phyloP scores from a whole-genome alignment of 2,329 filamentous ascomycete genomes.

The Beauveria sp. region DNA sequence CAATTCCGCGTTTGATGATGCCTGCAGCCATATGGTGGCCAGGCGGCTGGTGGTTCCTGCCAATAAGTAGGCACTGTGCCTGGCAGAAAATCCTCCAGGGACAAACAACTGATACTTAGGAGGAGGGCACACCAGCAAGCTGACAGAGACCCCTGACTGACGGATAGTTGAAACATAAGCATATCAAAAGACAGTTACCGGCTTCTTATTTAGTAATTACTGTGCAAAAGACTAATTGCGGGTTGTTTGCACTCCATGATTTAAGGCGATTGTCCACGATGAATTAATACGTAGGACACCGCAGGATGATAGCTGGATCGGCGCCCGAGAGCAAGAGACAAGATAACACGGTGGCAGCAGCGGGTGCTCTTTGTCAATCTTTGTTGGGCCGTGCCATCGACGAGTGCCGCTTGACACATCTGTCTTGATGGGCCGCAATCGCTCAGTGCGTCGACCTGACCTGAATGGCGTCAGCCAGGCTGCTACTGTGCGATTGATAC shows the following conservation, averaged over 20 bases:
- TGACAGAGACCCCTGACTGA: not conserved
- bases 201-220: too few species aligned
- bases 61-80: not conserved
- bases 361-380: not conserved
- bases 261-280: not conserved
- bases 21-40: not conserved
- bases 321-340: not conserved
- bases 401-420: not conserved
- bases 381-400: constrained; percentile 3
- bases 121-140: constrained; percentile 4
- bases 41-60: not conserved
- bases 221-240: too few species aligned
- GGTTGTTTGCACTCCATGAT: too few species aligned
- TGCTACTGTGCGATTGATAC: constrained; percentile 5
- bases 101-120: not conserved
- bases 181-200: not conserved
- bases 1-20: not conserved
- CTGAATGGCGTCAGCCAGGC: constrained; percentile 4
- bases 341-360: constrained; percentile 3
- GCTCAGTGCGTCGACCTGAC: constrained; percentile 1
- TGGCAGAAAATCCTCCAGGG: not conserved
- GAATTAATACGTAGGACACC: too few species aligned
- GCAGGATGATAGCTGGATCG: not conserved
- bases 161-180: not conserved
- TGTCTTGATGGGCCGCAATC: constrained; percentile 2